phyloP scores from a whole-genome alignment of 176 grass and related monocot genomes.

The Aegilops bicornis region DNA sequence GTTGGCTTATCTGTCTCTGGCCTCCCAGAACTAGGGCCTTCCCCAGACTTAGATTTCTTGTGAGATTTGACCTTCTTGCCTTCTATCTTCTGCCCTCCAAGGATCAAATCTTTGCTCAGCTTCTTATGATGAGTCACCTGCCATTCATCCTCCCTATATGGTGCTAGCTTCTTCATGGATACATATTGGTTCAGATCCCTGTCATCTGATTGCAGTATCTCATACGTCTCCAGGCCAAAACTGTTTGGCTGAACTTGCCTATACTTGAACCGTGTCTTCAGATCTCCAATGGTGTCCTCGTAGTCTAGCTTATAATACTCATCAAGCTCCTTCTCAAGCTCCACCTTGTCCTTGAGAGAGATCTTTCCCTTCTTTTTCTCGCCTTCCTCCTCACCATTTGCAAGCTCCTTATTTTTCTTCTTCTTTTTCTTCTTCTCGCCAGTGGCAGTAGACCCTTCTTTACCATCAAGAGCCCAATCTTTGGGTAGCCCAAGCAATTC shows the following conservation, averaged over 20 bases:
- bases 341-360: constrained; percentile 77
- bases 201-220: constrained; percentile 66
- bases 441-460: constrained; percentile 39
- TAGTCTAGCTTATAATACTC: constrained; percentile 97
- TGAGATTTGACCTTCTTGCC: constrained; percentile 47
- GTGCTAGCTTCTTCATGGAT: constrained; percentile 85
- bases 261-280: constrained; percentile 95
- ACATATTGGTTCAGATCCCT: constrained; percentile 93
- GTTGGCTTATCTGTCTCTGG: constrained; percentile 24
- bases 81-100: constrained; percentile 48
- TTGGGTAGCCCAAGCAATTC: constrained; percentile 72
- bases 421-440: constrained; percentile 39
- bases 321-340: constrained; percentile 92
- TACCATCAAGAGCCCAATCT: constrained; percentile 41
- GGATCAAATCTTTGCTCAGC: constrained; percentile 62
- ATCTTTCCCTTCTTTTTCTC: constrained; percentile 55
- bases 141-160: constrained; percentile 85
- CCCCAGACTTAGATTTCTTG: constrained; percentile 43
- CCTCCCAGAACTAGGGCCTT: constrained; percentile 38
- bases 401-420: constrained; percentile 29
- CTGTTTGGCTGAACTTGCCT: constrained; percentile 60
- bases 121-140: constrained; percentile 77
- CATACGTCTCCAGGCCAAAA: constrained; percentile 57
- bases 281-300: constrained; percentile 86
- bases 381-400: constrained; percentile 14